A percentile compares a stretch with the other conserved stretches of the same genome.
These are phyloP conservation scores for Lipomyces oligophaga DNA, from an alignment of 805 yeast species.

Conservation along the genomic window DNA sequence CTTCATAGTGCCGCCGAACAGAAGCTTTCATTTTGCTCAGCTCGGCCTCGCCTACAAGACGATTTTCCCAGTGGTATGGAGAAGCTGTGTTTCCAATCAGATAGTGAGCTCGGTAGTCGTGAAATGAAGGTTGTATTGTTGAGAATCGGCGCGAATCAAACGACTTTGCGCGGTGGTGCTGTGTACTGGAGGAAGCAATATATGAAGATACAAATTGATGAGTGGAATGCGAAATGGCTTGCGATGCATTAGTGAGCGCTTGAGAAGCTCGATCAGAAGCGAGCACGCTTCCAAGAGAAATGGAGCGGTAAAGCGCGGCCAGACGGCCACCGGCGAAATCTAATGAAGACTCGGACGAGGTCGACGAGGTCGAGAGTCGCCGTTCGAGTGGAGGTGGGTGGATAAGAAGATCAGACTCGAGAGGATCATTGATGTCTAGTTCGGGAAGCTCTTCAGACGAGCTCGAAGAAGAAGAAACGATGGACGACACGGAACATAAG, in stretches of 20 bases:
- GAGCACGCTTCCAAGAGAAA: constrained; percentile 6
- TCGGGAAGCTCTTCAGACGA: too few relatives aligned
- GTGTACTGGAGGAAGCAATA: constrained; percentile 15
- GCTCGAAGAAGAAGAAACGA: too few relatives aligned
- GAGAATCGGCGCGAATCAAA: constrained; percentile 1
- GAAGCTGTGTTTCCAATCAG: constrained; percentile 46
- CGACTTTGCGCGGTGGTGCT: constrained; percentile 14
- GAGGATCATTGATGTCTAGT: too few relatives aligned
- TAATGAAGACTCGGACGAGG: background rate
- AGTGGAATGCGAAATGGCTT: constrained; percentile 1
- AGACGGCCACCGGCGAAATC: background rate
- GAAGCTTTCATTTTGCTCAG: constrained; percentile 32
- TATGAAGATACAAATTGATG: constrained; percentile 12
- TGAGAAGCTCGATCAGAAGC: constrained; percentile 5
- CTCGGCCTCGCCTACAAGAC: constrained; percentile 32
- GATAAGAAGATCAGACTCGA: too few relatives aligned
- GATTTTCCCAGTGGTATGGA: constrained; percentile 43
- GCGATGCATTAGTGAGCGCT: background rate
- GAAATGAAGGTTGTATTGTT: constrained; percentile 33
- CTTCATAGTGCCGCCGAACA: constrained; percentile 47
- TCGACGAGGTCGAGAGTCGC: too few relatives aligned
- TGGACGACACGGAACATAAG: too few relatives aligned
- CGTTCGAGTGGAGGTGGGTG: too few relatives aligned
- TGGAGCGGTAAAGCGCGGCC: constrained; percentile 15
- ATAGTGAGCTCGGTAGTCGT: constrained; percentile 45